Evolutionary conservation across 768 basidiomycete genomes (phyloP).

Genomic region (Botryobasidium botryosum): DNA sequence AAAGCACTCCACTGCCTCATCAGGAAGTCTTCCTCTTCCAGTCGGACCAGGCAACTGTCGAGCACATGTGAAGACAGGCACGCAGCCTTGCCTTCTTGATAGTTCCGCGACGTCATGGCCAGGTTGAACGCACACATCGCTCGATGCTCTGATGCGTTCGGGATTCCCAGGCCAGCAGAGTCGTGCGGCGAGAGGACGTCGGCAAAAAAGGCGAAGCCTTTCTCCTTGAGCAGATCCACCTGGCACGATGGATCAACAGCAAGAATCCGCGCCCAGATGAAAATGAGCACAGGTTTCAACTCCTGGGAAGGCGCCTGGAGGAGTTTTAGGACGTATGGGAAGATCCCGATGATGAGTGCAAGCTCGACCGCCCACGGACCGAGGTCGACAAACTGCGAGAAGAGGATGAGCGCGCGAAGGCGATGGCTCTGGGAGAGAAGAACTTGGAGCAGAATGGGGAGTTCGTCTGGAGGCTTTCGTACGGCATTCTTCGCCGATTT

Average conservation of each 20-base stretch:
- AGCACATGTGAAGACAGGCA: constrained; percentile 66
- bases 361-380: constrained; percentile 98
- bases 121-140: constrained; percentile 99
- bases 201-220: constrained; percentile 43
- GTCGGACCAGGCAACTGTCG: constrained; percentile 65
- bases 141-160: constrained; percentile 87
- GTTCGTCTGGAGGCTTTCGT: constrained; percentile 87
- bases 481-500: constrained; percentile 36
- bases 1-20: constrained; percentile 88
- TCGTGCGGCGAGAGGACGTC: constrained; percentile 14
- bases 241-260: constrained; percentile 93
- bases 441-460: constrained; percentile 95
- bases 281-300: constrained; percentile 92
- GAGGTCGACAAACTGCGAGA: constrained; percentile 94
- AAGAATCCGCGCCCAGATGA: constrained; percentile 96
- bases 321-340: constrained; percentile 94
- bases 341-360: constrained; percentile 91
- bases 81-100: constrained; percentile 69
- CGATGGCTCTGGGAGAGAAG: constrained; percentile 92
- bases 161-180: constrained; percentile 28
- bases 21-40: constrained; percentile 83
- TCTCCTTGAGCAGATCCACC: constrained; percentile 65
- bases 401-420: constrained; percentile 81
- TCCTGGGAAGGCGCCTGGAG: constrained; percentile 90
- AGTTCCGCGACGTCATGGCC: constrained; percentile 76